Evolutionary conservation across 345 rosid species (phyloP).

Genomic region (Eucalyptus victrix): DNA sequence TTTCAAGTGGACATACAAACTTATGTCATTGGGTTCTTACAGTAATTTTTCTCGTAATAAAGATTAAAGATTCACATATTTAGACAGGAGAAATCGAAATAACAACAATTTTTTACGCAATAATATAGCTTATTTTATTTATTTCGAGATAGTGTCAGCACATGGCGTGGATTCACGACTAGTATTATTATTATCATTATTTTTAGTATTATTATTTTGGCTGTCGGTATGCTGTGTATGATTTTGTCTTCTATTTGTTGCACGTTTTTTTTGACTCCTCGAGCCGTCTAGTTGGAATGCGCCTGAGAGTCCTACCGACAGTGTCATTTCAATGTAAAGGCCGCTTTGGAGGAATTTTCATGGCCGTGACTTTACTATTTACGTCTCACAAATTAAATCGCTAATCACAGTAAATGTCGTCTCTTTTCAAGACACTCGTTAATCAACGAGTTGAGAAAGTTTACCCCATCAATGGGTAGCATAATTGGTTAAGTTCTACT

Average conservation of each 20-base stretch:
- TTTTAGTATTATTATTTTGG: background rate
- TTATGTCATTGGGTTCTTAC: background rate
- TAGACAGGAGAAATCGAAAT: background rate
- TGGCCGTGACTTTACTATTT: background rate
- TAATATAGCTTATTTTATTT: background rate
- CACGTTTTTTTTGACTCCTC: background rate
- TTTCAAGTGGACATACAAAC: background rate
- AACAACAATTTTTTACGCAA: background rate
- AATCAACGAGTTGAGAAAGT: background rate
- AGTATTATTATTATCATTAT: background rate
- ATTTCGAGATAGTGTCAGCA: background rate
- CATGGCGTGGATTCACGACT: background rate
- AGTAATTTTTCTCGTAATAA: background rate
- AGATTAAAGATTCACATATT: background rate
- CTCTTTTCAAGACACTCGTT: background rate
- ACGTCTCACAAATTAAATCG: background rate
- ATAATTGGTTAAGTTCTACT: accelerated
- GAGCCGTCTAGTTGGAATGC: background rate
- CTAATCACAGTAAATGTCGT: background rate
- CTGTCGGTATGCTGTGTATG: background rate
- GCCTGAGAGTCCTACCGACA: background rate
- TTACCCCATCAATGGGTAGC: accelerated
- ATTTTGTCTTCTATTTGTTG: background rate
- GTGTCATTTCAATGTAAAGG: background rate
- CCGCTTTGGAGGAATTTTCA: background rate